Evolutionary conservation across 768 basidiomycete species (phyloP), one percentile per base, ranked within the genome.

Genomic region (Hygrophorus pudorinus): DNA sequence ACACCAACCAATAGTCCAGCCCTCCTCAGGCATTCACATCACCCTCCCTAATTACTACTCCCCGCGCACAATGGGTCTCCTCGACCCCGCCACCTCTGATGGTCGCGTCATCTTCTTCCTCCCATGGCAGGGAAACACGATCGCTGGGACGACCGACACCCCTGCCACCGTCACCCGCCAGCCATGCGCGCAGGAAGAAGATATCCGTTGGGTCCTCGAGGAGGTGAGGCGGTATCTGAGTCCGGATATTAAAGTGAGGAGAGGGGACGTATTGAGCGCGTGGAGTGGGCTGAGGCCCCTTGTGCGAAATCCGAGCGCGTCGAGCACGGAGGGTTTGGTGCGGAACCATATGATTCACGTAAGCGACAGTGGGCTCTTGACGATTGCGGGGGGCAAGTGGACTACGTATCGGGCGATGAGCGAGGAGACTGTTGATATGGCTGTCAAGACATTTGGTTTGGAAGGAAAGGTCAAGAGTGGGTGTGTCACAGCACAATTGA

Each of bases 21-120:
- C 94, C 3, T 92, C 89, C 5, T 84, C 89, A 17, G 94, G 94
- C 8, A 78, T 94, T 17, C 94, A 99, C 64, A 89, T 98, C 65
- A 94, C 94, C 0, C 80, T 99, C 2, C 94, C 94, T 2, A 88
- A 89, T 56, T 99, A 98, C 67, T 97, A 96, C 59, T 89, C 91
- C 1, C 94, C 94, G 2, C 79, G 85, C 12, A 85, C 75, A 40
- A 96, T 98, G 87, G 94, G 96, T 35, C 75, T 98, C 4, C 74
- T 98, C 36, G 96, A 98, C 61, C 96, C 94, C 1, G 73, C 89
- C 2, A 96, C 96, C 3, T 90, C 87, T 0, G 94, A 99, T 51
- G 94, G 94, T 0, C 84, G 94, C 20, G 93, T 99, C 44, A 94
- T 99, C 58, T 99, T 97, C 75, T 96, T 99, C 76, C 76, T 99